These are phyloP conservation scores for Helicostylum pulchrum DNA, from an alignment of 192 early-diverging fungal genomes.

Conservation along the genomic window DNA sequence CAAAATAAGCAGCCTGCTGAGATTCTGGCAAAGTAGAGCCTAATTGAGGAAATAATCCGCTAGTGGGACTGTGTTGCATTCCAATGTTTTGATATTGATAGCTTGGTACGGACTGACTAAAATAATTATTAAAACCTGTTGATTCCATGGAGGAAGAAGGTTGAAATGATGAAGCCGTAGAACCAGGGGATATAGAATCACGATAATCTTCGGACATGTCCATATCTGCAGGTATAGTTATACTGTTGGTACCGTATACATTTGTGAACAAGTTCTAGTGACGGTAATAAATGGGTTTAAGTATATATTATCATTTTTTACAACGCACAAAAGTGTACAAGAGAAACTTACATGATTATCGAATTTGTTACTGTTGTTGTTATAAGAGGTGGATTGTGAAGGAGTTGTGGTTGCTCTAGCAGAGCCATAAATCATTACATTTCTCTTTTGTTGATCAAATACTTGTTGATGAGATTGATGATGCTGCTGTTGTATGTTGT, in stretches of 20 bases:
- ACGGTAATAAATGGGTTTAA: neutral
- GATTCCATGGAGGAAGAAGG: conserved; percentile 17
- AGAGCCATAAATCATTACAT: conserved; percentile 24
- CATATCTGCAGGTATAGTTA: conserved; percentile 19
- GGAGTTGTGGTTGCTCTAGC: conserved; percentile 9
- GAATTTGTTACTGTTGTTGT: neutral
- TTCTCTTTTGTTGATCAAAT: conserved; percentile 9
- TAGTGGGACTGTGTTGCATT: conserved; percentile 5
- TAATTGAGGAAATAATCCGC: conserved; percentile 8
- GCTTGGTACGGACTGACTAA: conserved; percentile 17
- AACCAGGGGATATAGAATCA: conserved; percentile 7
- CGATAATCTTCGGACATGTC: conserved; percentile 8
- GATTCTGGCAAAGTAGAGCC: conserved; percentile 6
- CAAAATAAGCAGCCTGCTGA: conserved; percentile 6
- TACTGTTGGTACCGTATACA: conserved; percentile 18
- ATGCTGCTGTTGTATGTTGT: neutral
- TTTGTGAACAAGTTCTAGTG: conserved; percentile 5
- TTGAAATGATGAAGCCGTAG: conserved; percentile 10
- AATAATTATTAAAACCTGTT: conserved; percentile 2
- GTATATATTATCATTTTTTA: conserved; percentile 1
- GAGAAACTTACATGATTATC: neutral
- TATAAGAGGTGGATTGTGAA: neutral
- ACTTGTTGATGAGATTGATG: neutral
- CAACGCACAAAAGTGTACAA: neutral
- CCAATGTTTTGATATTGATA: conserved; percentile 14